phyloP scores from a whole-genome alignment of 306 rosid genomes.

The Begonia masoniana region DNA sequence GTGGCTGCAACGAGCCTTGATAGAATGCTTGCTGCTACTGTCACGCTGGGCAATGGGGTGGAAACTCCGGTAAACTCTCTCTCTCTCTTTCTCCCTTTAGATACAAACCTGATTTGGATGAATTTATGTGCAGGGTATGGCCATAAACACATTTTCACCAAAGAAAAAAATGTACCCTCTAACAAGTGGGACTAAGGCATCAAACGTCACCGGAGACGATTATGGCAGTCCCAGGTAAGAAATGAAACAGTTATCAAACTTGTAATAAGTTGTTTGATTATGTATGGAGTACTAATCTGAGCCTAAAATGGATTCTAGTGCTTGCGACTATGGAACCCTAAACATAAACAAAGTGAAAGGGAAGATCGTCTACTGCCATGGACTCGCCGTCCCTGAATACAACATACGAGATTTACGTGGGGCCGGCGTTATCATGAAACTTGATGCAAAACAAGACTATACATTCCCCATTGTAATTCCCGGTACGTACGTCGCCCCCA shows the following conservation, averaged over 20 bases:
- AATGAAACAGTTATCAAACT: too few species aligned
- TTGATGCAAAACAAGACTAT: slow-evolving; percentile 20
- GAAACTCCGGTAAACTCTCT: neutral
- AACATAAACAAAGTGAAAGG: slow-evolving; percentile 59
- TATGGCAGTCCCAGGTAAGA: slow-evolving; percentile 48
- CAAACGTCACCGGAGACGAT: slow-evolving; percentile 8
- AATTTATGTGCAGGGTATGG: slow-evolving; percentile 32
- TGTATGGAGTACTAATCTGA: too few species aligned
- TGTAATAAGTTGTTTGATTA: too few species aligned
- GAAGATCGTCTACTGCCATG: slow-evolving; percentile 53
- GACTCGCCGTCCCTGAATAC: too few species aligned
- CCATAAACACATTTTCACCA: slow-evolving; percentile 55
- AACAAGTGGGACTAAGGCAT: slow-evolving; percentile 50
- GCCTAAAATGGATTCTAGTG: too few species aligned
- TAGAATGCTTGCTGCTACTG: neutral
- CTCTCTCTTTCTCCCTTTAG: neutral
- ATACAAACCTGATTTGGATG: neutral
- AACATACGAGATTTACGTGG: too few species aligned
- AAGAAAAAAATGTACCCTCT: slow-evolving; percentile 50
- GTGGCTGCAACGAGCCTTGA: slow-evolving; percentile 11
- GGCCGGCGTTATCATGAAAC: slow-evolving; percentile 41
- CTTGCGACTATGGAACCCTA: too few species aligned
- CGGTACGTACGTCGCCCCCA: slow-evolving; percentile 13
- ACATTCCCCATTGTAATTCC: slow-evolving; percentile 19
- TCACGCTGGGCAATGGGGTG: slow-evolving; percentile 2